Evolutionary conservation across 306 rosid genomes (phyloP), one percentile per base, ranked within the genome.

Genomic region (Quercus dentata): DNA sequence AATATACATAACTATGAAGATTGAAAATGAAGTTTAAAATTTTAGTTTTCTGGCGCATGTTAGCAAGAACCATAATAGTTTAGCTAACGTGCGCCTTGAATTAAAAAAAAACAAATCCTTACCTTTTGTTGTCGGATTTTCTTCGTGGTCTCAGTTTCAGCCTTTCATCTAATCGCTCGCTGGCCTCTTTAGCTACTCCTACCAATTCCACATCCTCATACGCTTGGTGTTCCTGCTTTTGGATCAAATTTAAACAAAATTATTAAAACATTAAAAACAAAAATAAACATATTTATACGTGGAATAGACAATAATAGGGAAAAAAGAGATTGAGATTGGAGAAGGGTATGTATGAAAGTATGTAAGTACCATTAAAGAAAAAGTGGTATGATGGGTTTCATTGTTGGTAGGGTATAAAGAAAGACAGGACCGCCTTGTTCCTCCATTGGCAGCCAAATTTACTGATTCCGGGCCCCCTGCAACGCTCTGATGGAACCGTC

Each of bases 151-250:
- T 85, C 41, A 91, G 72, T 82, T 84, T 84, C 55, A 94, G 72
- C 85, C 87, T 94, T 58, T 83, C 89, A 86, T 94, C 94, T 59
- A 94, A 82, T 82, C 98, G 85, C 46, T 80, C 90, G 74, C 85
- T 94, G 59, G 97, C 97, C 78, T 86, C 91, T 86, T 88, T 88
- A 35, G 92, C 98, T 68, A 65, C 88, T 58, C 72, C 88, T 5
- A 78, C 92, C 80, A 91, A 85, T 63, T 76, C 82, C 59, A 85
- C 91, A 80, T 88, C 93, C 67, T 54, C 68, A 63, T 82, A 58
- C 56, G 85, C 56, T 56, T 76, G 86, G 62, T 73, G 55, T 23
- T 18, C 9, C 71, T 12, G 18, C 13, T 69, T 77, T 14, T 52
- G 38, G 19, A 31, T n/a, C 46, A 78, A 4, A 64, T 11, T 52